Evolutionary conservation across 768 basidiomycete genomes (phyloP).

Genomic region (button mushroom (Agaricus bisporus)): DNA sequence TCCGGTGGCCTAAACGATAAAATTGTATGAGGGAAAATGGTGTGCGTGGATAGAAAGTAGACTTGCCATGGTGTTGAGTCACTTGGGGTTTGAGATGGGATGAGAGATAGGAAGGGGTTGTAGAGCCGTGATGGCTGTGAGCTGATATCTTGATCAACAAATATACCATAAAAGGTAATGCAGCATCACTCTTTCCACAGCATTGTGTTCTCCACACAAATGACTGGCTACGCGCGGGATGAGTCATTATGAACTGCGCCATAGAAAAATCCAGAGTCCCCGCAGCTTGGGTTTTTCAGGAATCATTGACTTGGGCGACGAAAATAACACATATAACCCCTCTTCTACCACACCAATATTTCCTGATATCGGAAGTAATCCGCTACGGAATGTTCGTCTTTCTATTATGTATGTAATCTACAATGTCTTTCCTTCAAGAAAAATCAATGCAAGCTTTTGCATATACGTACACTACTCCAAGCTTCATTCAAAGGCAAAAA

Average conservation of each 20-base stretch:
- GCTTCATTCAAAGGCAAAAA: slow-evolving; percentile 37
- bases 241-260: no score
- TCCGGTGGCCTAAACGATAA: slow-evolving; percentile 49
- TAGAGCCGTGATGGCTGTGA: slow-evolving; percentile 18
- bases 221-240: no score
- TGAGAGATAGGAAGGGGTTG: slow-evolving; percentile 21
- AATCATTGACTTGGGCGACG: no score
- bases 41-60: neutral
- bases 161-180: slow-evolving; percentile 9
- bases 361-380: no score
- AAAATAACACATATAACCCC: no score
- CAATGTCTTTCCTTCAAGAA: no score
- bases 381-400: no score
- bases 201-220: no score
- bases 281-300: neutral
- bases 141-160: slow-evolving; percentile 9
- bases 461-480: neutral
- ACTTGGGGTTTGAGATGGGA: slow-evolving; percentile 13
- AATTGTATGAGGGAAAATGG: slow-evolving; percentile 5
- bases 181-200: neutral
- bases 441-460: no score
- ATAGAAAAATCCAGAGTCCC: neutral
- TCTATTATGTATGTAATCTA: no score
- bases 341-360: no score
- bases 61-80: slow-evolving; percentile 23